A percentile compares a stretch with the other conserved stretches of the same genome.
These are phyloP conservation scores for Eudorina sp. DNA, from an alignment of 139 green algal species.

Conservation along the genomic window DNA sequence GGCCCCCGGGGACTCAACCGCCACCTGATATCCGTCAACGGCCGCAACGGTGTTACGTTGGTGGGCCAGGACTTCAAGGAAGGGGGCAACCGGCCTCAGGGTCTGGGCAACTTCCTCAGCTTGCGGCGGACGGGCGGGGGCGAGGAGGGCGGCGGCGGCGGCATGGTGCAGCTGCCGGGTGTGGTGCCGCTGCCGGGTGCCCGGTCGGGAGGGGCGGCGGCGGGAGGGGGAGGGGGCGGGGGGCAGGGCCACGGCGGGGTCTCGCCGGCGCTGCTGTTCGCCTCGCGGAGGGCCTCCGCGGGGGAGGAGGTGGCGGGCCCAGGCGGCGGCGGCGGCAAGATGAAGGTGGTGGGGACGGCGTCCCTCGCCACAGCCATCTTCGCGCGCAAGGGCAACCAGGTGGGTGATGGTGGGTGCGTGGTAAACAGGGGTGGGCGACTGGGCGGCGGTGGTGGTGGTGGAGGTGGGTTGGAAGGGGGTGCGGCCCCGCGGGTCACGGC, in stretches of 20 bases:
- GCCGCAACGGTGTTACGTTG: not conserved
- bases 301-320: not conserved
- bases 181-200: not conserved
- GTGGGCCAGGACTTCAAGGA: constrained; percentile 42
- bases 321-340: constrained; percentile 4
- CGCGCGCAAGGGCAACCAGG: not conserved
- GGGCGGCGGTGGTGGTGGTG: too few relatives aligned
- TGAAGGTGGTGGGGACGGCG: not conserved
- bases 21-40: not conserved
- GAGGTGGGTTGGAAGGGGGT: too few relatives aligned
- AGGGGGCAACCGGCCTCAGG: not conserved
- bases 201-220: not conserved
- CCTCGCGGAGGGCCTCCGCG: not conserved
- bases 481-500: not conserved
- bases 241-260: not conserved
- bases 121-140: not conserved
- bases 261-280: not conserved
- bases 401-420: not conserved
- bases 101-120: not conserved
- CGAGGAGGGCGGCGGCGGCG: not conserved
- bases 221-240: not conserved
- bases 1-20: not conserved
- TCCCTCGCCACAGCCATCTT: not conserved
- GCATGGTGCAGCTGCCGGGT: not conserved
- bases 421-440: too few relatives aligned